Conservation (phyloP, 2,329 filamentous ascomycete genomes). For the Aureobasidium pullulans region DNA sequence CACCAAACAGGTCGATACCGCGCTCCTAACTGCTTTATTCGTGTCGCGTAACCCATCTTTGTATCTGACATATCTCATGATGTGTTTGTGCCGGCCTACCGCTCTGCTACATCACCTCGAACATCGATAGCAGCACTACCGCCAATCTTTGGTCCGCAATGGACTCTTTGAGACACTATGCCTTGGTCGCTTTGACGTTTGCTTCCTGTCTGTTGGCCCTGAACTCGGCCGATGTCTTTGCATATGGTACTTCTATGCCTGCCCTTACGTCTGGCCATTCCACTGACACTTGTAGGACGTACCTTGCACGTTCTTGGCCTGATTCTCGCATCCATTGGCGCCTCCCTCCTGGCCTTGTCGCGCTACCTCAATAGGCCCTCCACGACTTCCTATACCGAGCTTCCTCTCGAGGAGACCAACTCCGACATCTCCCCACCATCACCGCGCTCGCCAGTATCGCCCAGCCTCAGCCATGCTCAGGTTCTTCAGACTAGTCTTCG, state of each 20-base stretch:
- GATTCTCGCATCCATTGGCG: slow-evolving; percentile 34
- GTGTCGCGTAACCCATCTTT: not conserved
- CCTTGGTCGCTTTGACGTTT: slow-evolving; percentile 23
- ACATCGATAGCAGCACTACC: not conserved
- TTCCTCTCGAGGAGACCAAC: slow-evolving; percentile 24
- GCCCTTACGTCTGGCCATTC: not conserved
- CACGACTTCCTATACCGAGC: slow-evolving; percentile 18
- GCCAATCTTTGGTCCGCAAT: not conserved
- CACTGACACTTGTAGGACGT: not conserved
- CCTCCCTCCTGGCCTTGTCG: slow-evolving; percentile 31
- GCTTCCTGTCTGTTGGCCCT: slow-evolving; percentile 22
- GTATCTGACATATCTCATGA: not conserved
- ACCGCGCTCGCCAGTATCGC: not conserved
- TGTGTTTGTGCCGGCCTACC: not conserved
- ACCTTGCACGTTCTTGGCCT: slow-evolving; percentile 38
- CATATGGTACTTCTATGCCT: not conserved
- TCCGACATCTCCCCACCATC: not conserved
- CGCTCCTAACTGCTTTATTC: not conserved
- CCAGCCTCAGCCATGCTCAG: slow-evolving; percentile 15
- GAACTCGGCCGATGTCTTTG: slow-evolving; percentile 5
- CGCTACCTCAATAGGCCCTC: slow-evolving; percentile 22
- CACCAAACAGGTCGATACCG: not conserved
- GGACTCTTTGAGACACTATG: not conserved
- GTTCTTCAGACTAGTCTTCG: slow-evolving; percentile 21
- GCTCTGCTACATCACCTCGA: not conserved